Evolutionary conservation across 768 basidiomycete genomes (phyloP).

Genomic region (Russula abietina): DNA sequence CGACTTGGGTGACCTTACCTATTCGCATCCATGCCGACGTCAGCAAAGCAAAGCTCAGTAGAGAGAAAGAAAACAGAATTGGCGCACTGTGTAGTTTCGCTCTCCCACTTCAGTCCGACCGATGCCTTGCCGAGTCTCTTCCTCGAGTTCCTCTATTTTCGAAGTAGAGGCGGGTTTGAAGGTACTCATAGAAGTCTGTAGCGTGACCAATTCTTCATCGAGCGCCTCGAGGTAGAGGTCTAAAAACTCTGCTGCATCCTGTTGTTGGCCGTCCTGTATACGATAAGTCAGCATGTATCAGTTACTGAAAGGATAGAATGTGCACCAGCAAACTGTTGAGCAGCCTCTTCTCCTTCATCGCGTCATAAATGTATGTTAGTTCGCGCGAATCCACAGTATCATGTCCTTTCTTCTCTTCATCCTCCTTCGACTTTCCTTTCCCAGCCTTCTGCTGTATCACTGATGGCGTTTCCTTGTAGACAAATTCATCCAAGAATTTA

Average conservation of each 20-base stretch:
- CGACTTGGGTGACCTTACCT: constrained; percentile 78
- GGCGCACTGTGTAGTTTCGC: background rate
- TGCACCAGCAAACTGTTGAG: constrained; percentile 84
- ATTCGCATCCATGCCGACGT: constrained; percentile 4
- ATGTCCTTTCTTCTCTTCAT: constrained; percentile 47
- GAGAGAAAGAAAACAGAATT: constrained; percentile 28
- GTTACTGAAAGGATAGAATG: constrained; percentile 17
- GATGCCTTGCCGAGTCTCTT: background rate
- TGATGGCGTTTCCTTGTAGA: background rate
- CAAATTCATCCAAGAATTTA: background rate
- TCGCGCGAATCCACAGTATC: background rate
- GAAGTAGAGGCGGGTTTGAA: background rate
- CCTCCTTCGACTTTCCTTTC: background rate
- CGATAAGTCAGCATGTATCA: constrained; percentile 1
- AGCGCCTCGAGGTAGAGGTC: background rate
- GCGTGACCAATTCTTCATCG: background rate
- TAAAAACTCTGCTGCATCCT: constrained; percentile 47
- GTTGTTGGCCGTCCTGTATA: constrained; percentile 59
- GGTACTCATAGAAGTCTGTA: background rate
- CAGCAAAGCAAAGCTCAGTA: constrained; percentile 1
- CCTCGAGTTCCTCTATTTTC: background rate
- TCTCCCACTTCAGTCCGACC: background rate
- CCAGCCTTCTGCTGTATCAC: background rate
- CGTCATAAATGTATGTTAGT: constrained; percentile 82
- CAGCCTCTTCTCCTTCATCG: constrained; percentile 72